A percentile compares a stretch with the other conserved stretches of the same genome.
These are phyloP conservation scores for Tremella mesenterica DNA, from an alignment of 768 basidiomycete species.

Conservation along the genomic window DNA sequence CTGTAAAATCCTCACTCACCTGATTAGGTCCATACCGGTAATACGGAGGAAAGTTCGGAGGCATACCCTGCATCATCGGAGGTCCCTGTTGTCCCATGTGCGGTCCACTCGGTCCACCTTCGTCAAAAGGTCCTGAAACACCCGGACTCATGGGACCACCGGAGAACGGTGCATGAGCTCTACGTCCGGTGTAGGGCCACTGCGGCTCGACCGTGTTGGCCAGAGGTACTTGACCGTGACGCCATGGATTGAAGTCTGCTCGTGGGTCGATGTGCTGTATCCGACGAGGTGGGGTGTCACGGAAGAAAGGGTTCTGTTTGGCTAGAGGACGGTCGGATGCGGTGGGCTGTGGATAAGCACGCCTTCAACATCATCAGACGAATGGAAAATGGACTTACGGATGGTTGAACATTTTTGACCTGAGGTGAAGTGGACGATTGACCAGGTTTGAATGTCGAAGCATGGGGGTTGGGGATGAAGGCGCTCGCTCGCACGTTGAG, in stretches of 20 bases:
- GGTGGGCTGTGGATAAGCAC: conserved; percentile 3
- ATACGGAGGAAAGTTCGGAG: conserved; percentile 22
- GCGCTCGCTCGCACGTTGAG: conserved; percentile 75
- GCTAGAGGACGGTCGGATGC: conserved; percentile 45
- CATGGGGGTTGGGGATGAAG: conserved; percentile 77
- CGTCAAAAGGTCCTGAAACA: conserved; percentile 8
- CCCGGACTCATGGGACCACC: neutral
- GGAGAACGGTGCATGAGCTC: conserved; percentile 67
- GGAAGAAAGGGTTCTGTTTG: conserved; percentile 70
- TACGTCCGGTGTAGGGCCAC: conserved; percentile 88
- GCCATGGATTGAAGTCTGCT: conserved; percentile 97
- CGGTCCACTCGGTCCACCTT: conserved; percentile 11
- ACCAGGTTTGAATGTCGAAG: conserved; percentile 60
- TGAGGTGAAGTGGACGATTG: conserved; percentile 23
- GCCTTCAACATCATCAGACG: neutral
- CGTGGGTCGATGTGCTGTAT: conserved; percentile 71
- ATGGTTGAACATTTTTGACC: neutral
- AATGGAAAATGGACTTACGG: conserved; percentile 3
- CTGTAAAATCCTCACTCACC: conserved; percentile 6
- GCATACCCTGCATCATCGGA: conserved; percentile 14
- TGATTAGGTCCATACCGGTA: conserved; percentile 19
- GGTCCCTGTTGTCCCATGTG: conserved; percentile 6
- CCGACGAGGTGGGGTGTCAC: conserved; percentile 61
- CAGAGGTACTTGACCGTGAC: conserved; percentile 69
- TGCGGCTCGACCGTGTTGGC: conserved; percentile 61